Evolutionary conservation across 306 rosid species (phyloP), one percentile per base, ranked within the genome.

Genomic region (Vigna nakashimae): DNA sequence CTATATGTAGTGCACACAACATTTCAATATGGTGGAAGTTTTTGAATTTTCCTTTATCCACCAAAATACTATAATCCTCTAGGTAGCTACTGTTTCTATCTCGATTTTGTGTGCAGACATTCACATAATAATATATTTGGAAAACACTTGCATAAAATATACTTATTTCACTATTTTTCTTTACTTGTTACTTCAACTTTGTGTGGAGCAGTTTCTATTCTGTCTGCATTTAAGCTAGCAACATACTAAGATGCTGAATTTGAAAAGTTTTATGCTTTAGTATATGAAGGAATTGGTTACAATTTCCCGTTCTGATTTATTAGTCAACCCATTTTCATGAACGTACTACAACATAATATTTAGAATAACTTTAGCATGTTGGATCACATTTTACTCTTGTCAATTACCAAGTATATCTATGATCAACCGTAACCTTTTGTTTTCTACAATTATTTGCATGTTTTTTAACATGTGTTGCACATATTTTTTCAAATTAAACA

Each of bases 1-100:
- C 96, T 98, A 18, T 95, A 92, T 82, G 99, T 97, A 14, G 93
- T 95, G 80, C 99, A 95, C 73, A 89, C 98, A 24, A 95, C 97
- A 71, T 95, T 95, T 79, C 97, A 95, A 85, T 92, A 89, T 78
- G 98, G 92, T n/a, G 98, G 93, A n/a, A n/a, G n/a, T n/a, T n/a
- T n/a, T n/a, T n/a, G 98, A 85, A 92, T 82, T 36, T 95, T 95
- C 89, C 82, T 71, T 80, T 97, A 92, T 83, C 96, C 98, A 40
- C 93, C 98, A 14, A 94, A 88, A 69, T 95, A 95, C 81, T 95
- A 87, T 72, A 91, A 92, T 84, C 85, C 91, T 58, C 88, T 98
- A 12, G 98, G 98, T 95, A 68, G 52, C 18, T 43, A 24, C 6
- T 55, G 55, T 74, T 18, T 42, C 69, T 75, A 40, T 46, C 60